Conservation (phyloP, 768 basidiomycete genomes). For the Tulasnella calospora region DNA sequence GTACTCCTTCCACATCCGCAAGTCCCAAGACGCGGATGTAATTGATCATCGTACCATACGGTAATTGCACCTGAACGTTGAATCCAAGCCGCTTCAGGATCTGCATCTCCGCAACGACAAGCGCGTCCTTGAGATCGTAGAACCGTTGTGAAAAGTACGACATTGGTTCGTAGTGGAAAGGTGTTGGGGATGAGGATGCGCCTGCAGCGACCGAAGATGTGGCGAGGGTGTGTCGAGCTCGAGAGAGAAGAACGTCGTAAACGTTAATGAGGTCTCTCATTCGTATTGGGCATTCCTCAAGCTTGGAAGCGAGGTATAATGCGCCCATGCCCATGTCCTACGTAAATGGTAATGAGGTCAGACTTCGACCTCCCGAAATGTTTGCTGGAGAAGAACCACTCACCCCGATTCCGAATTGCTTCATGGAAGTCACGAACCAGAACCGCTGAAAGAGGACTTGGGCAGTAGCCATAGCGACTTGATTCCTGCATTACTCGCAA, state of each 20-base stretch:
- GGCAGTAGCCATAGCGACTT: conserved; percentile 94
- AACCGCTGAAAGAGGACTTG: conserved; percentile 96
- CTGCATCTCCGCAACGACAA: conserved; percentile 96
- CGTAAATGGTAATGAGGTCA: not conserved
- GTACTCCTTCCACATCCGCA: conserved; percentile 61
- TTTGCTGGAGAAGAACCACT: conserved; percentile 35
- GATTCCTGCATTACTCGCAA: conserved; percentile 51
- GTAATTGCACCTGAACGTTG: conserved; percentile 86
- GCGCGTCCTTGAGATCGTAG: conserved; percentile 89
- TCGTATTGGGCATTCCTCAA: conserved; percentile 86
- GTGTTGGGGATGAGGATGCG: conserved; percentile 37
- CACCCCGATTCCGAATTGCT: conserved; percentile 89
- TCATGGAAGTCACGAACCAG: conserved; percentile 93
- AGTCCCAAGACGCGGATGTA: conserved; percentile 89
- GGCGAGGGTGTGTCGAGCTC: conserved; percentile 50
- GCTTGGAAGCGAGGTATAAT: conserved; percentile 75
- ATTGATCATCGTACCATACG: conserved; percentile 91
- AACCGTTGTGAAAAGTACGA: conserved; percentile 84
- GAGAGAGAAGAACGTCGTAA: conserved; percentile 83
- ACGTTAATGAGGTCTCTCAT: conserved; percentile 94
- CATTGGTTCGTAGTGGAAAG: conserved; percentile 72
- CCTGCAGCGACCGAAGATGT: conserved; percentile 31
- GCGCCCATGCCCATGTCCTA: conserved; percentile 90
- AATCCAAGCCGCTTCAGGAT: conserved; percentile 93
- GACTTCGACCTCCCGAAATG: not conserved